phyloP scores from a whole-genome alignment of 2,329 filamentous ascomycete genomes.

The Fusarium sp. region DNA sequence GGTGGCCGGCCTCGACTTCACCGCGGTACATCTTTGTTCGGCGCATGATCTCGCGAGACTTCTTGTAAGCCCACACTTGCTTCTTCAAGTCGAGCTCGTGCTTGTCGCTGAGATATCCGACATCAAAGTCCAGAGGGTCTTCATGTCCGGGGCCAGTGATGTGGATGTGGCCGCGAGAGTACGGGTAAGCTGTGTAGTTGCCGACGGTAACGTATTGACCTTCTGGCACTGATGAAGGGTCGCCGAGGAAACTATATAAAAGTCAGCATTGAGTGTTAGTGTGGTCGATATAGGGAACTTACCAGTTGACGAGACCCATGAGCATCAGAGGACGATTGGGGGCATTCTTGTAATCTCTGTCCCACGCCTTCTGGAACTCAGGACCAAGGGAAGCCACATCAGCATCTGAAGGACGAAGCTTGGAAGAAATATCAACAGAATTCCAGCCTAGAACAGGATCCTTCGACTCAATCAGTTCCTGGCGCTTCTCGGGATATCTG shows the following conservation, averaged over 20 bases:
- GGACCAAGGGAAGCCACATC: constrained; percentile 66
- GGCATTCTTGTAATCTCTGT: constrained; percentile 62
- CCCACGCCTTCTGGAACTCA: constrained; percentile 66
- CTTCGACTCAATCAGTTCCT: constrained; percentile 59
- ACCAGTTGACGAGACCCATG: constrained; percentile 51
- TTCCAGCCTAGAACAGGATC: constrained; percentile 70
- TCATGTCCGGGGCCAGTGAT: constrained; percentile 61
- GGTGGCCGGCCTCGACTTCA: constrained; percentile 59
- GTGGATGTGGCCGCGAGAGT: constrained; percentile 72
- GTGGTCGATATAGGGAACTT: neutral
- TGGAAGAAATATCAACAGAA: constrained; percentile 65
- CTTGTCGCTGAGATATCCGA: constrained; percentile 67
- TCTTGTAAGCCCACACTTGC: constrained; percentile 75
- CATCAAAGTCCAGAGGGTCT: constrained; percentile 66
- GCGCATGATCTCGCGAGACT: constrained; percentile 70
- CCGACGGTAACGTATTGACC: constrained; percentile 66
- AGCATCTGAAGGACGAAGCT: constrained; percentile 65
- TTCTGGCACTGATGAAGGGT: constrained; percentile 53
- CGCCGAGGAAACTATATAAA: constrained; percentile 54
- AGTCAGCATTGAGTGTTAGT: neutral
- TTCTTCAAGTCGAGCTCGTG: constrained; percentile 72
- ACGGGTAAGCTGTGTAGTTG: constrained; percentile 59
- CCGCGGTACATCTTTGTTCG: constrained; percentile 67
- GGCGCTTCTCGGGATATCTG: constrained; percentile 60
- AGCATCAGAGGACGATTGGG: constrained; percentile 64